Evolutionary conservation across 2,329 filamentous ascomycete species (phyloP), one percentile per base, ranked within the genome.

Genomic region (Paramyrothecium roridum): DNA sequence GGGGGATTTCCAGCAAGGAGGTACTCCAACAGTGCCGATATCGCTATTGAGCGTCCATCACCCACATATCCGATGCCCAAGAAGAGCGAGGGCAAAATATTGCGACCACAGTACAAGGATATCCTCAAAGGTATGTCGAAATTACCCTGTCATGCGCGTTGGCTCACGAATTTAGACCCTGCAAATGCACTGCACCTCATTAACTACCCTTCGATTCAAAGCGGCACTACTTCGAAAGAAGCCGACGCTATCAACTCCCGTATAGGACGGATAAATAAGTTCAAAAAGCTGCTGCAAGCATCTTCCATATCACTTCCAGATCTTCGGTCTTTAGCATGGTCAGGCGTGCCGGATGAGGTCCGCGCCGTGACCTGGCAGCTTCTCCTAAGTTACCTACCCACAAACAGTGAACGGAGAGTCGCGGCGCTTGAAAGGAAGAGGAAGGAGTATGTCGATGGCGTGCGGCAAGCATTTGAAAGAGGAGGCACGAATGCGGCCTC

Each of bases 301-400:
- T 96, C 91, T 45, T 92, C 90, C 1, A 95, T 99, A 64, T 88
- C 91, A 2, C 75, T 98, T 2, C 79, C 88, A 19, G 93, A 98
- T 53, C 80, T 99, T 22, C 85, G 95, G 59, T 82, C 91, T 56
- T 80, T 92, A 33, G 92, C 95, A 30, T 99, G 96, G 95, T 95
- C 93, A 52, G 95, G 95, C 13, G 84, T 98, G 37, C 96, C 95
- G 0, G 88, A 91, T 64, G 96, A 99, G 76, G 92, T 99, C 19
- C 90, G 96, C 54, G 91, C 95, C 52, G 97, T 99, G 89, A 95
- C 93, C n/a, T 99, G 95, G 95, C 93, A 98, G 73, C 80, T 99
- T 22, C 80, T 99, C 20, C 84, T 99, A 22, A 95, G 93, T 56
- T 99, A 99, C 71, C 82, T 99, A 4, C 95, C 96, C 1, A 96